Percentiles rank a stretch among this genome's conserved stretches.
Evolutionary conservation across 352 stramenopile species (phyloP).

Genomic region (Phytophthora ramorum): DNA sequence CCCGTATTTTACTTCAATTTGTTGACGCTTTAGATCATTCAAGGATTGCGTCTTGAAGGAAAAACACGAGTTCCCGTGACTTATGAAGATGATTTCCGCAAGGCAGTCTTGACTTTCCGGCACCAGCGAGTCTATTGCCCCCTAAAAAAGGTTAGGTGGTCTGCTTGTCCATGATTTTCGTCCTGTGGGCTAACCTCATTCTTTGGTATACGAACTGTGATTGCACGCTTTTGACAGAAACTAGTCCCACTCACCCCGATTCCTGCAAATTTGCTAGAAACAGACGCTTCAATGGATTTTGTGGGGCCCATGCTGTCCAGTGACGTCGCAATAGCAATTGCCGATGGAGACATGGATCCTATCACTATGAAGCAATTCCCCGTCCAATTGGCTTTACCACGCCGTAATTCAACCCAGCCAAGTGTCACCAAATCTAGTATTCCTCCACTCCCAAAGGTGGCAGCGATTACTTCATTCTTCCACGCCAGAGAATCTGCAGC

Average conservation of each 20-base stretch:
- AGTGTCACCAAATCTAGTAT: neutral
- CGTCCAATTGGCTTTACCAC: neutral
- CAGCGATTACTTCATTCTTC: constrained; percentile 32
- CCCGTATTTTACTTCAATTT: neutral
- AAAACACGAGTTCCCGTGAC: constrained; percentile 58
- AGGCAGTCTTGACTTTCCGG: constrained; percentile 69
- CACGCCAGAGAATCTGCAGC: constrained; percentile 26
- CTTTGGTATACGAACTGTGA: neutral
- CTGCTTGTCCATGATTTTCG: neutral
- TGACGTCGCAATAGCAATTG: constrained; percentile 58
- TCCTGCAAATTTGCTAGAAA: constrained; percentile 31
- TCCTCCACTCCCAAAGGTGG: constrained; percentile 10
- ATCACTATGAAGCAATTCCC: constrained; percentile 65
- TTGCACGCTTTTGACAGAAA: constrained; percentile 40
- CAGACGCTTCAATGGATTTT: constrained; percentile 60
- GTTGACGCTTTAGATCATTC: constrained; percentile 53
- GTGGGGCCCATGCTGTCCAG: constrained; percentile 61
- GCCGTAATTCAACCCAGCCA: constrained; percentile 6
- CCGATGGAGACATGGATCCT: constrained; percentile 78
- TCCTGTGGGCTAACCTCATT: neutral
- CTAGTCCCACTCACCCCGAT: constrained; percentile 74
- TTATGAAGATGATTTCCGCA: constrained; percentile 73
- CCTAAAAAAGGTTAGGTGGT: constrained; percentile 40
- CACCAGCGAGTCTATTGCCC: constrained; percentile 81
- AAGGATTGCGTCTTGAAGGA: constrained; percentile 65